A percentile compares a stretch with the other conserved stretches of the same genome.
phyloP scores from a whole-genome alignment of 2,329 filamentous ascomycete genomes.

The Lachnellula subtilissima region DNA sequence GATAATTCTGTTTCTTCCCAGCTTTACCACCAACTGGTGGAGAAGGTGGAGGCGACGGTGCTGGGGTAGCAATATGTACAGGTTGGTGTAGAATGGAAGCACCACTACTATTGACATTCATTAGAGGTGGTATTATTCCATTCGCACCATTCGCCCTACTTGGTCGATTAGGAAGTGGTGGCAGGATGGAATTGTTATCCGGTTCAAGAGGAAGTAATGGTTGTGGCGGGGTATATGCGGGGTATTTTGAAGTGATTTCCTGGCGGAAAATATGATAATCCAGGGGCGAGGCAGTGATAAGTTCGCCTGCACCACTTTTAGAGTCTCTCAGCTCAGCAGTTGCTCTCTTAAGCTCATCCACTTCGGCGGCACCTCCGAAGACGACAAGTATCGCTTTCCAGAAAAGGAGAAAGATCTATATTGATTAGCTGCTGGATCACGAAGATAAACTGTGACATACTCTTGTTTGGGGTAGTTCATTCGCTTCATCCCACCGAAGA shows the following conservation, averaged over 20 bases:
- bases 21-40: constrained; percentile 83
- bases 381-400: constrained; percentile 89
- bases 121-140: constrained; percentile 55
- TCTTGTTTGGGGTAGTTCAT: constrained; percentile 57
- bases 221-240: constrained; percentile 86
- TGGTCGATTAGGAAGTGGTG: constrained; percentile 73
- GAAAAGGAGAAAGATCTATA: constrained; percentile 69
- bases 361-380: constrained; percentile 73
- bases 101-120: constrained; percentile 50
- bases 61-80: constrained; percentile 97
- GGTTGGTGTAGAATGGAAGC: constrained; percentile 89
- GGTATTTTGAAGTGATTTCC: constrained; percentile 96
- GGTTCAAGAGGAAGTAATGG: constrained; percentile 79
- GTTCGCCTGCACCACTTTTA: constrained; percentile 50
- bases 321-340: constrained; percentile 51
- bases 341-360: constrained; percentile 68
- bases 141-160: constrained; percentile 55
- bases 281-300: constrained; percentile 87
- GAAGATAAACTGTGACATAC: constrained; percentile 36
- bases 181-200: constrained; percentile 86
- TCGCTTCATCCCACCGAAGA: constrained; percentile 69
- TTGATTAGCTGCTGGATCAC: constrained; percentile 19
- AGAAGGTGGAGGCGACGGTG: constrained; percentile 90
- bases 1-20: constrained; percentile 98
- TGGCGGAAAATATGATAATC: constrained; percentile 96